phyloP scores from a whole-genome alignment of 2,329 filamentous ascomycete genomes.

The Nothophoma quercina region DNA sequence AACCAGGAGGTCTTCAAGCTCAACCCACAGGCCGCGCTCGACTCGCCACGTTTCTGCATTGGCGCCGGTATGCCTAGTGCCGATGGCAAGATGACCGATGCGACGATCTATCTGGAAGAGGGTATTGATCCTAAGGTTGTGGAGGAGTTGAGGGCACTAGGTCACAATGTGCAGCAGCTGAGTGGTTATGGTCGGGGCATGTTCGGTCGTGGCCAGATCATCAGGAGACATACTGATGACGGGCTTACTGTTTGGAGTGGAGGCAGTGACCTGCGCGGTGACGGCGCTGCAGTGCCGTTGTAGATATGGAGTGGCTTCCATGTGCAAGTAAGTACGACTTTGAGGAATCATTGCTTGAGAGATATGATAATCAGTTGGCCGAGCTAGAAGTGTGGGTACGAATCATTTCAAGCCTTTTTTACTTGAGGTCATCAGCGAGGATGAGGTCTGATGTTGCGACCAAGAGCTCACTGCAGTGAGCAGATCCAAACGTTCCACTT shows the following conservation, averaged over 20 bases:
- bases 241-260: constrained; percentile 80
- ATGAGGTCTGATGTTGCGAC: too few species aligned
- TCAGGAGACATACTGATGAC: constrained; percentile 79
- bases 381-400: too few species aligned
- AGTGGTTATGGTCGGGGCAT: constrained; percentile 69
- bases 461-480: too few species aligned
- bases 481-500: too few species aligned
- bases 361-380: too few species aligned
- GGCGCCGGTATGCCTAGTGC: constrained; percentile 73
- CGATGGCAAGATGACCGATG: constrained; percentile 63
- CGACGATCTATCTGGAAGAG: constrained; percentile 80
- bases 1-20: constrained; percentile 86
- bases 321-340: too few species aligned
- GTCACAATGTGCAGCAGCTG: constrained; percentile 76
- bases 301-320: constrained; percentile 11
- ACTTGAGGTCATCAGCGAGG: too few species aligned
- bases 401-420: too few species aligned
- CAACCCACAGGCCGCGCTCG: constrained; percentile 85
- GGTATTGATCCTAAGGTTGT: constrained; percentile 75
- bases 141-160: constrained; percentile 71
- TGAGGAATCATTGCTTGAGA: too few species aligned
- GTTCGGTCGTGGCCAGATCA: constrained; percentile 90
- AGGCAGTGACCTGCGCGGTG: constrained; percentile 86
- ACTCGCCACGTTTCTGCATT: constrained; percentile 91
- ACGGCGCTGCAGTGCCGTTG: constrained; percentile 72